Evolutionary conservation across 1,284 basidiomycete genomes (phyloP).

Genomic region (Tetrapyrgos nigripes): DNA sequence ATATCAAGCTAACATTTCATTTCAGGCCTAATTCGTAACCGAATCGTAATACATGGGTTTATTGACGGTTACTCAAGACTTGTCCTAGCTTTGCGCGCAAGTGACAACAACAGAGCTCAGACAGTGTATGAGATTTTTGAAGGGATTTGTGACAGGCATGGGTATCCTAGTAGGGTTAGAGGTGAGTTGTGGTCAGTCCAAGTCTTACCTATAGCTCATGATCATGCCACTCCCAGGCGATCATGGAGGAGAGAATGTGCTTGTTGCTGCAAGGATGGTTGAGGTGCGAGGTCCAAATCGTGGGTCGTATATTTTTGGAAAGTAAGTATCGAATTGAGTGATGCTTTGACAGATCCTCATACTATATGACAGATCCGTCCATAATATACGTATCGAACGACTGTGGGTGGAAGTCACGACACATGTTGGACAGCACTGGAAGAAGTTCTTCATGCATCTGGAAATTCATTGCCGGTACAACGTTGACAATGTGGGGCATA

Average conservation of each 20-base stretch:
- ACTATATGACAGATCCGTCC: constrained; percentile 1
- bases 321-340: constrained; percentile 15
- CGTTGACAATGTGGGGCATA: background rate
- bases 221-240: constrained; percentile 31
- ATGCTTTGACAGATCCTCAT: no score
- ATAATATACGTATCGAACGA: constrained; percentile 14
- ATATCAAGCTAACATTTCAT: constrained; percentile 29
- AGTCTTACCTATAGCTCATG: constrained; percentile 28
- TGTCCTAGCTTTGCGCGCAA: constrained; percentile 29
- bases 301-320: constrained; percentile 36
- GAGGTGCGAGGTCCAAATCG: constrained; percentile 20
- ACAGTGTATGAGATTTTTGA: constrained; percentile 24
- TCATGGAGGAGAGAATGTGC: constrained; percentile 36
- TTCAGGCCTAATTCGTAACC: constrained; percentile 41
- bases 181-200: no score
- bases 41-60: no score
- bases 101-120: constrained; percentile 23
- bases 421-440: constrained; percentile 10
- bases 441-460: constrained; percentile 4
- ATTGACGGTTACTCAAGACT: constrained; percentile 35
- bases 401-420: constrained; percentile 13
- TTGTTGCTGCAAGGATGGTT: constrained; percentile 33
- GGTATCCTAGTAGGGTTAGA: constrained; percentile 29
- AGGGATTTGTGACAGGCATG: constrained; percentile 14
- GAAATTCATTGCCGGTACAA: constrained; percentile 5